Conservation (phyloP, 805 yeast species). For the Kluyveromyces siamensis region DNA sequence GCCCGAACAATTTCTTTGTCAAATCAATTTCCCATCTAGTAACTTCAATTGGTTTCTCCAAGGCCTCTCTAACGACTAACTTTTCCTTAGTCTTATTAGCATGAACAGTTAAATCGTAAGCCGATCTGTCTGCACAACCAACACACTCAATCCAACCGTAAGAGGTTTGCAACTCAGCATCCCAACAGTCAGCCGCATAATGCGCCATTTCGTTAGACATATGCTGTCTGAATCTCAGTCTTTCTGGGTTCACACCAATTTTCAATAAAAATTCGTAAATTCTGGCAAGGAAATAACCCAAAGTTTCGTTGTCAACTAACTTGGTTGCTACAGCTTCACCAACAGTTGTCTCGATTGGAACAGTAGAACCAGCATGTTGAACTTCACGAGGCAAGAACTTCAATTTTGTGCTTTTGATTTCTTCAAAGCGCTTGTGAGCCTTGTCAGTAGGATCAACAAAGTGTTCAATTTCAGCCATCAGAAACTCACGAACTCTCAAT, state of each 20-base stretch:
- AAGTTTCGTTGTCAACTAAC: constrained; percentile 92
- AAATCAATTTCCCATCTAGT: constrained; percentile 78
- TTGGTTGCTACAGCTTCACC: constrained; percentile 87
- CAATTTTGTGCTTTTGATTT: constrained; percentile 64
- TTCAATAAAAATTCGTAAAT: constrained; percentile 74
- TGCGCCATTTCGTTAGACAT: constrained; percentile 99
- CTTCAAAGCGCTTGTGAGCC: constrained; percentile 69
- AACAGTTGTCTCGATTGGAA: constrained; percentile 51
- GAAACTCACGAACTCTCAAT: constrained; percentile 94
- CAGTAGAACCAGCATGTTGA: constrained; percentile 80
- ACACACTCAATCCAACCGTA: constrained; percentile 99
- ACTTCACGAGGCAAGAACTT: constrained; percentile 77
- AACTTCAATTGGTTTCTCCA: constrained; percentile 75
- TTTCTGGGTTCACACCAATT: constrained; percentile 80
- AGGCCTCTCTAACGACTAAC: constrained; percentile 84
- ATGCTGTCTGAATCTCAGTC: constrained; percentile 96
- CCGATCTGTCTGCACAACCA: constrained; percentile 99
- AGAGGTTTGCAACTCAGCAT: constrained; percentile 90
- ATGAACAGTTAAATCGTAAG: constrained; percentile 94
- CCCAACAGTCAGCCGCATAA: constrained; percentile 99
- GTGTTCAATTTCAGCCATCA: constrained; percentile 99
- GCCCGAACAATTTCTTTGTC: constrained; percentile 95
- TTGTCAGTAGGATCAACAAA: constrained; percentile 91
- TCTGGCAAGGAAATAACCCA: constrained; percentile 94
- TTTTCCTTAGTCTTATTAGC: constrained; percentile 92